Evolutionary conservation across 305 asterid genomes (phyloP), one percentile per base, ranked within the genome.

Genomic region (Solanum chacoense): DNA sequence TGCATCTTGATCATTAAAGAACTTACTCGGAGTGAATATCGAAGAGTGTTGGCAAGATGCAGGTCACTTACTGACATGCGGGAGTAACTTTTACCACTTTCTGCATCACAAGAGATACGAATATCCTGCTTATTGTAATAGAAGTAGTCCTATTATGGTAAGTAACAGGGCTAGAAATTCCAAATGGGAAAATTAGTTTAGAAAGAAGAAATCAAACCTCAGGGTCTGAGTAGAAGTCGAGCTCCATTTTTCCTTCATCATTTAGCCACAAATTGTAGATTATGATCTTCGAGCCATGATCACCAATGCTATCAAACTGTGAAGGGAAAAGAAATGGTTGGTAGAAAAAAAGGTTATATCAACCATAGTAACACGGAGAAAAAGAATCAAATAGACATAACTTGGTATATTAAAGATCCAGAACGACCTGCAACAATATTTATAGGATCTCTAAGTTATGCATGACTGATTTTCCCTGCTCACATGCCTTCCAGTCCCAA

Each of bases 1-100:
- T 65, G 89, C 32, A 76, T 73, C 69, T 42, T 76, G 65, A 24
- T 63, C 71, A 78, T 76, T 45, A 34, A 87, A 79, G 87, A 91
- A 92, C 97, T 92, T 93, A 96, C 99, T 67, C 99, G 96, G 76
- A 97, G 98, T 85, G 99, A 97, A 91, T 92, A 92, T 86, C 89
- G 94, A 81, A 95, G 94, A 86, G 98, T 98, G 88, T 94, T 94
- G 88, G 98, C 96, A 90, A 96, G 95, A 93, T 97, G 99, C 65
- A 91, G 94, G 85, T 96, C 95, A 86, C 71, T 93, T 88, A 79
- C 87, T 55, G 91, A 90, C 91, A 4, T 90, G 87, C 85, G 92
- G 55, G 92, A 75, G 34, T 85, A 85, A 55, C 79, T 93, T 89
- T 93, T 72, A 76, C 89, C 69, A 80, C 90, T 89, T 84, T 50